Evolutionary conservation across 208 protist species (phyloP), one percentile per base, ranked within the genome.

Genomic region (Leptomonas pyrrhocoris): DNA sequence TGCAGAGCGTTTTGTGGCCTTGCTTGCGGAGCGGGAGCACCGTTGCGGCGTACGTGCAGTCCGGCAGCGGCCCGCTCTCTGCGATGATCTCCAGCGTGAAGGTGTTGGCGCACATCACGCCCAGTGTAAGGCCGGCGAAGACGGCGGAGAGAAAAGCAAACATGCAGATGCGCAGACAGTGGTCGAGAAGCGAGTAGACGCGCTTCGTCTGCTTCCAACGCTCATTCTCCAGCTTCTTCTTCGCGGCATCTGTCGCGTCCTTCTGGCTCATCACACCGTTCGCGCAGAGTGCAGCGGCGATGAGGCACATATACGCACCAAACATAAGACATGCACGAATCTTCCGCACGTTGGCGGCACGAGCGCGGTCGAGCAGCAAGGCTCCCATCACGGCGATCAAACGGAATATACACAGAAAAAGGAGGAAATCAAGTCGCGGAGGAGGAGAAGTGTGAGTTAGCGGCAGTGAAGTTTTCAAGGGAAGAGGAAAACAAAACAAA

Each of bases 31-130:
- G 74, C 4, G 92, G 92, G 7, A 94, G 76, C 54, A 96, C 77
- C 15, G 67, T 84, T 19, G 83, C 84, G 27, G 92, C 92, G 55
- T 94, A 93, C 6, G 71, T 92, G 73, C 86, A 83, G 62, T 94
- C 88, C 8, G 89, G 92, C 60, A 73, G 67, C 1, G 83, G 82
- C 13, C 92, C 92, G 67, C 89, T 94, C 61, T 87, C 85, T 3
- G 92, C 92, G 68, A 96, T 96, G 45, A 96, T 91, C 59, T 94
- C 87, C 3, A 96, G 78, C 21, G 92, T 94, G 56, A 94, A 85
- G 25, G 81, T 89, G 79, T 96, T 89, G 38, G 86, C 86, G 51
- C 88, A 93, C 89, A 96, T 94, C 38, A 96, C 89, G 21, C 92
- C 92, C 13, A 96, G 87, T n/a, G 92, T 96, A 25, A 96, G 79